Conservation (phyloP, 1,139 yeast genomes). For the Yamadazyma atmosphaerica region DNA sequence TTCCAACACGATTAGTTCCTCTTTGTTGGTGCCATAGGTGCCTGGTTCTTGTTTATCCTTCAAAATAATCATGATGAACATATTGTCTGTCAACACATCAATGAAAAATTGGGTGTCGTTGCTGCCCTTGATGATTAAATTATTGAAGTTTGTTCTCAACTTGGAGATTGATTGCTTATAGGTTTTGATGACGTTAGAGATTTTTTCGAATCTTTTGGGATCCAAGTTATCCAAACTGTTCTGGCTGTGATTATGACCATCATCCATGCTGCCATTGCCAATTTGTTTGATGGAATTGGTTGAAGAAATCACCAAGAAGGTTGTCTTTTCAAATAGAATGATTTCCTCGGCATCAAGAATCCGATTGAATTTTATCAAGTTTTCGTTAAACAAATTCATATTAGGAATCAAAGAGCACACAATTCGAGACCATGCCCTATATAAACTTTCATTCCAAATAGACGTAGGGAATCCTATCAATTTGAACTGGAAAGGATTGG, state of each 20-base stretch:
- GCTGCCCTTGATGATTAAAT: slow-evolving; percentile 72
- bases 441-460: slow-evolving; percentile 95
- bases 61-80: slow-evolving; percentile 73
- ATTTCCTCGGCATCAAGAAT: slow-evolving; percentile 87
- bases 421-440: slow-evolving; percentile 96
- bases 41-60: slow-evolving; percentile 32
- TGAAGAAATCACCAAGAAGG: slow-evolving; percentile 85
- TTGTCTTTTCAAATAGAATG: slow-evolving; percentile 88
- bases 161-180: slow-evolving; percentile 92
- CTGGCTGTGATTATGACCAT: slow-evolving; percentile 7
- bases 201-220: slow-evolving; percentile 92
- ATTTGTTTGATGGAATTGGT: slow-evolving; percentile 46
- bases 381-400: slow-evolving; percentile 76
- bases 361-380: slow-evolving; percentile 70
- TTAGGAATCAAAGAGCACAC: slow-evolving; percentile 95
- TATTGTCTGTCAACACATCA: slow-evolving; percentile 70
- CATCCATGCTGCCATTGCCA: slow-evolving; percentile 3
- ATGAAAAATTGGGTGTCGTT: slow-evolving; percentile 66
- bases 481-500: slow-evolving; percentile 75
- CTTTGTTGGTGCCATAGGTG: slow-evolving; percentile 38
- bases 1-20: slow-evolving; percentile 63
- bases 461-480: slow-evolving; percentile 93
- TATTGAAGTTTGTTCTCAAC: slow-evolving; percentile 79
- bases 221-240: slow-evolving; percentile 46
- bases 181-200: slow-evolving; percentile 89